phyloP scores from a whole-genome alignment of 768 basidiomycete species.

The Tephrocybe rancida region DNA sequence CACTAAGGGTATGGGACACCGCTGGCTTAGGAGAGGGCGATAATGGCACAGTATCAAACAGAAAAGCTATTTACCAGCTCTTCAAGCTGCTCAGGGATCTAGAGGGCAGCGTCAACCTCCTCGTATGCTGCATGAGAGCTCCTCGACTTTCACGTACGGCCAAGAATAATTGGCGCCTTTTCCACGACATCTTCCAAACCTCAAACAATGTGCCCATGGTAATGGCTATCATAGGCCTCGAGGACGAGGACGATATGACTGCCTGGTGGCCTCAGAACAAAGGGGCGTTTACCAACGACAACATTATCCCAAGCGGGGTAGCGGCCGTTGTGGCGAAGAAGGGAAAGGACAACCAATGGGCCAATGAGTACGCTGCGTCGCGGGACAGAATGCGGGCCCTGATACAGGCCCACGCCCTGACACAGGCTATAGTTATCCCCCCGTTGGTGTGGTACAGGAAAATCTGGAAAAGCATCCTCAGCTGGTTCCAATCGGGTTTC shows the following conservation, averaged over 20 bases:
- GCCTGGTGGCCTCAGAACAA: slow-evolving; percentile 23
- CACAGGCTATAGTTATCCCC: no score
- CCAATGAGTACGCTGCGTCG: slow-evolving; percentile 33
- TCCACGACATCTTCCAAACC: slow-evolving; percentile 36
- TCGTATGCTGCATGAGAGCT: slow-evolving; percentile 42
- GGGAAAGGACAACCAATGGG: slow-evolving; percentile 22
- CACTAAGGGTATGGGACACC: slow-evolving; percentile 30
- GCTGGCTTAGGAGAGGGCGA: no score
- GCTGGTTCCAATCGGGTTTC: no score
- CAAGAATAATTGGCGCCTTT: slow-evolving; percentile 41
- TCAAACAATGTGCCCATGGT: slow-evolving; percentile 37
- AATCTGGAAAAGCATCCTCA: no score
- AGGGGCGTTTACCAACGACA: slow-evolving; percentile 26
- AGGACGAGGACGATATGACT: slow-evolving; percentile 25
- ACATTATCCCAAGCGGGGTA: no score
- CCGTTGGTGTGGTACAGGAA: no score
- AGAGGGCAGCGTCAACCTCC: slow-evolving; percentile 36
- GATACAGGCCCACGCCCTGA: no score
- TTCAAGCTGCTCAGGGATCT: slow-evolving; percentile 35
- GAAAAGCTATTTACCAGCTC: slow-evolving; percentile 3
- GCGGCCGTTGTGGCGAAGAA: slow-evolving; percentile 37
- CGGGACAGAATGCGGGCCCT: no score
- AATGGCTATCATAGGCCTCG: slow-evolving; percentile 39
- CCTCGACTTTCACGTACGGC: slow-evolving; percentile 34
- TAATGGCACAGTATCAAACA: no score